phyloP scores from a whole-genome alignment of 208 protist species.

The Trypanosoma grayi region DNA sequence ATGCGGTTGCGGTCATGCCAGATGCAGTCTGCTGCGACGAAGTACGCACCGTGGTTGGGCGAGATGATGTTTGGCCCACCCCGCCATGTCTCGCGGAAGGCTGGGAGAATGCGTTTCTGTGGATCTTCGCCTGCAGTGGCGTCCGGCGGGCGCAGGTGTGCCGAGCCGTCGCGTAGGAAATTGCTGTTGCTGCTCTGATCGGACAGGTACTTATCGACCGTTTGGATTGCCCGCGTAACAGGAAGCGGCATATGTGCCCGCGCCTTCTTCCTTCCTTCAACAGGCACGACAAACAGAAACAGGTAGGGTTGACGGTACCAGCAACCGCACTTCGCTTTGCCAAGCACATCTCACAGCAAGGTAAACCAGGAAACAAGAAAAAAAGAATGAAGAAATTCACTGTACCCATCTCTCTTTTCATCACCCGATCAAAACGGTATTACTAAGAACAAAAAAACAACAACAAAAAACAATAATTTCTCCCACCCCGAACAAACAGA shows the following conservation, averaged over 20 bases:
- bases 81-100: conserved; percentile 32
- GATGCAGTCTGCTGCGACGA: conserved; percentile 17
- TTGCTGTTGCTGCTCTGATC: background rate
- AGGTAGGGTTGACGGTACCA: background rate
- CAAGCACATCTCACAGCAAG: no score
- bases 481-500: background rate
- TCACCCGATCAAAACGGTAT: background rate
- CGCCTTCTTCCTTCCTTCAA: background rate
- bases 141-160: background rate
- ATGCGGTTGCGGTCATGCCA: conserved; percentile 17
- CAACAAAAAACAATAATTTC: background rate
- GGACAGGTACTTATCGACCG: conserved; percentile 9
- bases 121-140: background rate
- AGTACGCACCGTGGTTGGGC: conserved; percentile 10
- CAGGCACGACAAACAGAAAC: background rate
- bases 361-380: background rate
- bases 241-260: conserved; percentile 13
- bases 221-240: conserved; percentile 10
- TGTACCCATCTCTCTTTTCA: background rate
- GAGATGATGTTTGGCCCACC: conserved; percentile 23
- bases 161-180: no score
- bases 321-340: no score
- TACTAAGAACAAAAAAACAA: conserved; percentile 5
- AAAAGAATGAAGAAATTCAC: conserved; percentile 2
- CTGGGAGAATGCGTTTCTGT: conserved; percentile 25